Conservation (phyloP, 1,284 basidiomycete genomes). For the Fomitopsis pinicola region DNA sequence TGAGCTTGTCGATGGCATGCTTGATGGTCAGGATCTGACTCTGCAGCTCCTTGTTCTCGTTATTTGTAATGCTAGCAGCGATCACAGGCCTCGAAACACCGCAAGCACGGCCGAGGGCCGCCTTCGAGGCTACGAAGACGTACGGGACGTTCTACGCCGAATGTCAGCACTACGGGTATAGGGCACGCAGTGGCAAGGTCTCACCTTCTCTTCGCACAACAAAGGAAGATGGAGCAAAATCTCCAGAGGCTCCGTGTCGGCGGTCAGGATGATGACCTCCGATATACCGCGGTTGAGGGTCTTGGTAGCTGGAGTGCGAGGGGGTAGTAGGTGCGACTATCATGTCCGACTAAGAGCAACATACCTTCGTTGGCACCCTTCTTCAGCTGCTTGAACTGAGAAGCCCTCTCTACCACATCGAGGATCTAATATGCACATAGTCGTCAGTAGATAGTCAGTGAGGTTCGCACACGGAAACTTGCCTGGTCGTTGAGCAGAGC, state of each 20-base stretch:
- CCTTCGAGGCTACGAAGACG: constrained; percentile 92
- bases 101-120: constrained; percentile 93
- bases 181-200: constrained; percentile 9
- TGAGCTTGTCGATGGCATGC: constrained; percentile 79
- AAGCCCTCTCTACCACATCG: constrained; percentile 85
- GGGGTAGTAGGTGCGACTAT: neutral
- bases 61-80: constrained; percentile 92
- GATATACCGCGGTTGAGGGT: constrained; percentile 98
- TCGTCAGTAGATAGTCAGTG: constrained; percentile 1
- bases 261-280: constrained; percentile 98
- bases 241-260: constrained; percentile 96
- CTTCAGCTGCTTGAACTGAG: constrained; percentile 95
- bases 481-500: constrained; percentile 93
- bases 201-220: constrained; percentile 96
- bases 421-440: constrained; percentile 61
- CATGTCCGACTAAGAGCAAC: neutral
- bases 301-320: constrained; percentile 73
- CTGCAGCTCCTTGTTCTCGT: constrained; percentile 90
- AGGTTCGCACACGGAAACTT: constrained; percentile 30
- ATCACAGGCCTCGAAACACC: constrained; percentile 96
- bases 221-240: constrained; percentile 97
- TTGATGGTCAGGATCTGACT: constrained; percentile 92
- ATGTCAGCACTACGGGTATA: neutral
- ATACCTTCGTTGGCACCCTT: constrained; percentile 96
- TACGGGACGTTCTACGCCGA: constrained; percentile 84